Evolutionary conservation across 352 stramenopile genomes (phyloP).

Genomic region (Phytophthora litchii): DNA sequence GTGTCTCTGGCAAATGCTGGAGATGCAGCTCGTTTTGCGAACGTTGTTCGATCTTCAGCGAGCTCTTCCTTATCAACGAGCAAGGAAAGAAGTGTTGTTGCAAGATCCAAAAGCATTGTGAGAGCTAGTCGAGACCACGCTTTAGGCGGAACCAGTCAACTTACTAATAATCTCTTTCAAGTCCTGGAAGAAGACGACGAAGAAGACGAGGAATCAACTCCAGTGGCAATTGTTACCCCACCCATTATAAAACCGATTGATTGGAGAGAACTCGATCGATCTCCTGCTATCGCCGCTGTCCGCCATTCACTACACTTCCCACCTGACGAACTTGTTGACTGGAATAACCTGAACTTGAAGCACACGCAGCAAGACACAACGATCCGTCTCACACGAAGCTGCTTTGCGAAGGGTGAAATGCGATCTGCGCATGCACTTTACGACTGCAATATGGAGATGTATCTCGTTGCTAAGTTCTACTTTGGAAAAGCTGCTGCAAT

Average conservation of each 20-base stretch:
- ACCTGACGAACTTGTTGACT: conserved; percentile 29
- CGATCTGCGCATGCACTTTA: conserved; percentile 42
- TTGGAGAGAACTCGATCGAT: conserved; percentile 18
- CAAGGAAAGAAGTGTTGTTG: conserved; percentile 31
- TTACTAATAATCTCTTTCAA: background rate
- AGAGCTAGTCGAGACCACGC: background rate
- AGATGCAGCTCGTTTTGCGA: conserved; percentile 26
- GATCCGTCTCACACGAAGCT: conserved; percentile 34
- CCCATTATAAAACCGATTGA: conserved; percentile 9
- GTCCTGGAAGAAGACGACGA: conserved; percentile 18
- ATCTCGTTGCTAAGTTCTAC: conserved; percentile 49
- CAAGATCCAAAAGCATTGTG: conserved; percentile 10
- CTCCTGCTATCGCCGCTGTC: conserved; percentile 23
- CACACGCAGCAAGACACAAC: conserved; percentile 41
- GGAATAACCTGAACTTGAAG: conserved; percentile 35
- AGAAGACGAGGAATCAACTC: background rate
- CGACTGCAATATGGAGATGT: conserved; percentile 36
- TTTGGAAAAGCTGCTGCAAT: conserved; percentile 26
- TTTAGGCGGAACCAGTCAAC: conserved; percentile 3
- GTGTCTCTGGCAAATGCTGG: conserved; percentile 22
- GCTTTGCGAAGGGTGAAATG: conserved; percentile 47
- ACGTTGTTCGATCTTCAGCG: conserved; percentile 15
- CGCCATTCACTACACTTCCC: conserved; percentile 45
- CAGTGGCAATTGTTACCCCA: background rate
- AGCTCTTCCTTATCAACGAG: conserved; percentile 34